phyloP scores from a whole-genome alignment of 2,329 filamentous ascomycete species.

The Xylaria hypoxylon region DNA sequence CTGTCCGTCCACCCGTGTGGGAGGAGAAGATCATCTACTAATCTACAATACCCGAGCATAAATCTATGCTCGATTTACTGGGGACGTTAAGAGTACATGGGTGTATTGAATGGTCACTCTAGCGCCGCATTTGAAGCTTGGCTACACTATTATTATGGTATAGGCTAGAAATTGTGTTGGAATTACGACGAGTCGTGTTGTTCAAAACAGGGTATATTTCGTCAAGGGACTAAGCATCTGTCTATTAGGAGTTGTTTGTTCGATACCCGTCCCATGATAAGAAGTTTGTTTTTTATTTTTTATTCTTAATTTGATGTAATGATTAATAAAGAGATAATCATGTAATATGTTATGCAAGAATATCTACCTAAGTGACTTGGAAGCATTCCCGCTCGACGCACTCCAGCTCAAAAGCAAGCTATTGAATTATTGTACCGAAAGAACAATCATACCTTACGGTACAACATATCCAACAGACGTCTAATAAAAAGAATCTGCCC shows the following conservation, averaged over 20 bases:
- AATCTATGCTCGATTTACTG: neutral
- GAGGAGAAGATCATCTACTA: conserved; percentile 53
- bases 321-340: neutral
- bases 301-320: conserved; percentile 24
- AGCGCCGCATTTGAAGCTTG: neutral
- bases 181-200: neutral
- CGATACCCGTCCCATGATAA: conserved; percentile 35
- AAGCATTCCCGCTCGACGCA: too few relatives aligned
- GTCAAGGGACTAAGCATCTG: conserved; percentile 2
- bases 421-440: too few relatives aligned
- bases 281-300: conserved; percentile 16
- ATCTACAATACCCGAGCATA: conserved; percentile 8
- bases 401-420: too few relatives aligned
- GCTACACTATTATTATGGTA: neutral
- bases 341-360: neutral
- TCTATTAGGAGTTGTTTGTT: conserved; percentile 27
- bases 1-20: conserved; percentile 51
- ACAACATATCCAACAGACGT: too few relatives aligned
- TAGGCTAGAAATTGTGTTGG: conserved; percentile 6
- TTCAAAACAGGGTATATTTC: conserved; percentile 6
- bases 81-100: too few relatives aligned
- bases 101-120: neutral
- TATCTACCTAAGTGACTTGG: too few relatives aligned
- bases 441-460: too few relatives aligned
- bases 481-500: too few relatives aligned